Percentiles rank a stretch among this genome's conserved stretches.
Evolutionary conservation across 768 basidiomycete species (phyloP).

Genomic region (Daedalea quercina): DNA sequence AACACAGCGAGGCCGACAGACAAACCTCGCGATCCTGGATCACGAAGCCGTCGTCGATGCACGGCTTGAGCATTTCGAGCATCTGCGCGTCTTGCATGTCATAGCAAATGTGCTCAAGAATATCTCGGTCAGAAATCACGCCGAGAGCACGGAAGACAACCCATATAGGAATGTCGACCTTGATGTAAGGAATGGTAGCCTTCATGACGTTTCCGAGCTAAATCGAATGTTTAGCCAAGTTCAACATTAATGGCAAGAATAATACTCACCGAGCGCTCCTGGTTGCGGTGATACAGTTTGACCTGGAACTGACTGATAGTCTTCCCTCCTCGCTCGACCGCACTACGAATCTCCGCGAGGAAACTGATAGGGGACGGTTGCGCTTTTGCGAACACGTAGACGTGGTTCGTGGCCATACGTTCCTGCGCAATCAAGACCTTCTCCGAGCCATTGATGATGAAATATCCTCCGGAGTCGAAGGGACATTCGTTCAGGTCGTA

Average conservation of each 20-base stretch:
- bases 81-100: conserved; percentile 94
- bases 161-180: conserved; percentile 97
- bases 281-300: conserved; percentile 90
- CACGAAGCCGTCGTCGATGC: conserved; percentile 97
- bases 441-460: conserved; percentile 99
- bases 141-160: conserved; percentile 97
- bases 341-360: conserved; percentile 94
- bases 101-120: conserved; percentile 97
- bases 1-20: conserved; percentile 1
- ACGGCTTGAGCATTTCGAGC: conserved; percentile 97
- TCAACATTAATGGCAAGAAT: neutral
- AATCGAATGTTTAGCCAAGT: no score
- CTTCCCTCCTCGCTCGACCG: conserved; percentile 97
- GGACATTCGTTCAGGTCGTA: conserved; percentile 97
- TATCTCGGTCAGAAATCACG: conserved; percentile 95
- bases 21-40: conserved; percentile 92
- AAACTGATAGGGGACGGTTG: conserved; percentile 95
- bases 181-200: conserved; percentile 96
- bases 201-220: conserved; percentile 91
- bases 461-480: conserved; percentile 98
- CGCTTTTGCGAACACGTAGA: conserved; percentile 97
- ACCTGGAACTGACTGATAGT: conserved; percentile 97
- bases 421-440: conserved; percentile 99
- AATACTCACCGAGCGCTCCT: conserved; percentile 75
- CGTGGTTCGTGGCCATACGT: conserved; percentile 98